Conservation (phyloP, 208 protist genomes). For the Trypanosoma congolense region DNA sequence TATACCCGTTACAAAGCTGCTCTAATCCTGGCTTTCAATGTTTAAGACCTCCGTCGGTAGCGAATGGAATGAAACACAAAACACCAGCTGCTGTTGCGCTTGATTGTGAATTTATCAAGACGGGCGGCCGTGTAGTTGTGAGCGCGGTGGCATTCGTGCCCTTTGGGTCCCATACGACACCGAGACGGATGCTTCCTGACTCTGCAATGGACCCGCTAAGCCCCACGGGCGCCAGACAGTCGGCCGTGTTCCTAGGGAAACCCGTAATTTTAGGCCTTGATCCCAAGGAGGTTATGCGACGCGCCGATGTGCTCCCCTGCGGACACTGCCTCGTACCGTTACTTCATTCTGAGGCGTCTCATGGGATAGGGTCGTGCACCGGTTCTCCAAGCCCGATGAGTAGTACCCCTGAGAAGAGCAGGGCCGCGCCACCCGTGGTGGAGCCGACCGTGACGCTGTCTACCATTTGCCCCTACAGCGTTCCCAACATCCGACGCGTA, state of each 20-base stretch:
- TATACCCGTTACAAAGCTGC: too few species aligned
- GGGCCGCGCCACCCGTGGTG: background rate
- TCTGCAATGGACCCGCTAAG: too few species aligned
- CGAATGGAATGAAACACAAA: constrained; percentile 5
- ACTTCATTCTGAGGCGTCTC: constrained; percentile 10
- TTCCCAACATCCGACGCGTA: constrained; percentile 51
- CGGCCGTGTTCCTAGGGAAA: constrained; percentile 11
- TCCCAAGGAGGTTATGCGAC: constrained; percentile 34
- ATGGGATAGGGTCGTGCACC: too few species aligned
- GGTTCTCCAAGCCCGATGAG: too few species aligned
- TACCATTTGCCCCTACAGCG: constrained; percentile 44
- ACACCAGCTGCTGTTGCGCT: constrained; percentile 30
- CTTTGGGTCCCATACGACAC: constrained; percentile 17
- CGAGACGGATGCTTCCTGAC: too few species aligned
- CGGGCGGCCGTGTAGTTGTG: constrained; percentile 25
- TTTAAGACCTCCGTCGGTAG: too few species aligned
- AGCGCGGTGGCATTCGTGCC: constrained; percentile 64
- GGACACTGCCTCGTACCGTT: constrained; percentile 39
- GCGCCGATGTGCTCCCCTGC: constrained; percentile 59
- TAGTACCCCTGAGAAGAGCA: background rate
- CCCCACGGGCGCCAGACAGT: background rate
- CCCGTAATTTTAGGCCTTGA: constrained; percentile 35
- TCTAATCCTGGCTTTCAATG: too few species aligned
- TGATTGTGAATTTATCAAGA: constrained; percentile 79
- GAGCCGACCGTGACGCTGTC: constrained; percentile 10